Evolutionary conservation across 2,329 filamentous ascomycete species (phyloP).

Genomic region (Elsinoe fawcettii): DNA sequence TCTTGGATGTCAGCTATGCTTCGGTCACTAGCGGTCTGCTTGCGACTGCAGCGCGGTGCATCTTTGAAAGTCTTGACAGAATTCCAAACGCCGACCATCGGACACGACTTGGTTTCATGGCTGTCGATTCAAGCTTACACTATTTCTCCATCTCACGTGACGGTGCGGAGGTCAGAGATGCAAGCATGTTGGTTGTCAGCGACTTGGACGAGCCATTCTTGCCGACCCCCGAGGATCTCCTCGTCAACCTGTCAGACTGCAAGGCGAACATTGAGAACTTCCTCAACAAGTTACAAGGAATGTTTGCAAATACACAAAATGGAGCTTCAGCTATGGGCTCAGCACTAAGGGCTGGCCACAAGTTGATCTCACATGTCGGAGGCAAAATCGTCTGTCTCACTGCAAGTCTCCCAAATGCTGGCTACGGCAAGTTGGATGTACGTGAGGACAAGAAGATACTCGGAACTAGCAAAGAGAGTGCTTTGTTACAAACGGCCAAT

Average conservation of each 20-base stretch:
- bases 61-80: constrained; percentile 86
- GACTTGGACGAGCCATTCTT: constrained; percentile 95
- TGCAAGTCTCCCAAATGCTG: constrained; percentile 81
- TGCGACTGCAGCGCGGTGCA: constrained; percentile 85
- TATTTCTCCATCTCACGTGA: constrained; percentile 95
- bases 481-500: constrained; percentile 81
- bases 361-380: constrained; percentile 86
- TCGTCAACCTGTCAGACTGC: constrained; percentile 83
- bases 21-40: constrained; percentile 84
- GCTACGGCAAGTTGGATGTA: constrained; percentile 83
- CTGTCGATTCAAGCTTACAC: constrained; percentile 87
- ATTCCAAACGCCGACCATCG: constrained; percentile 97
- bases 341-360: constrained; percentile 85
- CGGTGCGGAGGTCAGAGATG: constrained; percentile 72
- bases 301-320: constrained; percentile 94
- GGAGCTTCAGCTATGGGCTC: constrained; percentile 90
- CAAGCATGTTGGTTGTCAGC: constrained; percentile 87
- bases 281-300: constrained; percentile 80
- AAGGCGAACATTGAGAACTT: constrained; percentile 87
- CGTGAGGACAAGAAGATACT: constrained; percentile 93
- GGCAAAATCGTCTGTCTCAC: constrained; percentile 92
- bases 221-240: constrained; percentile 81
- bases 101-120: constrained; percentile 88
- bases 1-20: constrained; percentile 89
- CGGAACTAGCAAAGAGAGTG: constrained; percentile 85